phyloP scores from a whole-genome alignment of 2,329 filamentous ascomycete species.

The Penicillium brasilianum region DNA sequence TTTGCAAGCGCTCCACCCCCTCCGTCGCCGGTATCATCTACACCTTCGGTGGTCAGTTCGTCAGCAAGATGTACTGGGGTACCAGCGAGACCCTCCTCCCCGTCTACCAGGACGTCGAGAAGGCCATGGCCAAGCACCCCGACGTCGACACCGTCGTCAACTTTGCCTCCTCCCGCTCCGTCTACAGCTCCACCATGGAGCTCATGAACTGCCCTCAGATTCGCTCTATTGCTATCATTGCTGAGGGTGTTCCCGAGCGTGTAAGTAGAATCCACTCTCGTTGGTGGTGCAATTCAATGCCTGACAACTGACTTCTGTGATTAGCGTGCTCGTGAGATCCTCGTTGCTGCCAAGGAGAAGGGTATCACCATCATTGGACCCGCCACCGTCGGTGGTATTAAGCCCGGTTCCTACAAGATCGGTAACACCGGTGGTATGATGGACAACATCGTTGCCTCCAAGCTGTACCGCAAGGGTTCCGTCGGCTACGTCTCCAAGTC shows the following conservation, averaged over 20 bases:
- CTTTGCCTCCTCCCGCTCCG: conserved; percentile 98
- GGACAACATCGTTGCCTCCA: conserved; percentile 99
- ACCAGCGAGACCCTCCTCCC: conserved; percentile 98
- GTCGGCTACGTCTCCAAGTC: conserved; percentile 99
- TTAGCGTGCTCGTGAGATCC: conserved; percentile 94
- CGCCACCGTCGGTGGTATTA: conserved; percentile 98
- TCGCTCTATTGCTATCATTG: conserved; percentile 98
- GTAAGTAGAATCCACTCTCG: conserved; percentile 56
- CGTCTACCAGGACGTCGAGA: conserved; percentile 92
- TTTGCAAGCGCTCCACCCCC: conserved; percentile 96
- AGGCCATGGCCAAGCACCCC: conserved; percentile 94
- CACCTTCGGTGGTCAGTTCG: conserved; percentile 99
- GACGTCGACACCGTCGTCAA: conserved; percentile 99
- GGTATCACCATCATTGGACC: conserved; percentile 98
- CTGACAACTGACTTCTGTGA: conserved; percentile 13
- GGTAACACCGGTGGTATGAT: conserved; percentile 99
- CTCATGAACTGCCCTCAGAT: conserved; percentile 96
- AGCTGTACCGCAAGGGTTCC: conserved; percentile 99
- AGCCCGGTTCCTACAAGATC: conserved; percentile 99
- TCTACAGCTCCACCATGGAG: conserved; percentile 98
- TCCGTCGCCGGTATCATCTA: conserved; percentile 99
- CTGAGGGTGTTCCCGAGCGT: conserved; percentile 97
- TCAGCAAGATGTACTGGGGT: conserved; percentile 99
- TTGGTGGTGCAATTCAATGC: conserved; percentile 9
- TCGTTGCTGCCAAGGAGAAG: conserved; percentile 96